Conservation (phyloP, 192 early-diverging fungal species). For the Gonapodya prolifera region DNA sequence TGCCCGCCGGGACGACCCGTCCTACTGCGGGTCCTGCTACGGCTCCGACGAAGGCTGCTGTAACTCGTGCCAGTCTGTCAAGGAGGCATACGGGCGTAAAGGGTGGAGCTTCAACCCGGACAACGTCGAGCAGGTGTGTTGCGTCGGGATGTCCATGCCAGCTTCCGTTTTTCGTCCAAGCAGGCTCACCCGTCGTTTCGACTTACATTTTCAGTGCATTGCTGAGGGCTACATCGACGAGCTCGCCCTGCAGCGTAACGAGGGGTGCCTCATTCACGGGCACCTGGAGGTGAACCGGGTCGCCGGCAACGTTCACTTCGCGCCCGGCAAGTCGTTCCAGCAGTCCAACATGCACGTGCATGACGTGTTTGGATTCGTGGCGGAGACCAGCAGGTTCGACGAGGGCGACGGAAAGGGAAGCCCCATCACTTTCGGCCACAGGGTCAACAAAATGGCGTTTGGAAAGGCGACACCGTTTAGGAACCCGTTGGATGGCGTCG, state of each 20-base stretch:
- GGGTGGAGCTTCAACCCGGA: conserved; percentile 79
- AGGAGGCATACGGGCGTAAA: conserved; percentile 61
- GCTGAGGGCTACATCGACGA: conserved; percentile 68
- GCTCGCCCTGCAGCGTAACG: conserved; percentile 61
- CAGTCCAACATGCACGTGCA: conserved; percentile 62
- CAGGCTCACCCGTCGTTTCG: conserved; percentile 3
- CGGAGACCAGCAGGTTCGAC: neutral
- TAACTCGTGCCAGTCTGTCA: conserved; percentile 86
- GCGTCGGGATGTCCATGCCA: neutral
- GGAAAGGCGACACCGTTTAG: conserved; percentile 38
- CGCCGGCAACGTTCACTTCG: conserved; percentile 84
- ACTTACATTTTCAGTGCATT: conserved; percentile 42
- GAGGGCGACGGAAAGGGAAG: neutral
- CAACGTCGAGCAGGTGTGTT: conserved; percentile 61
- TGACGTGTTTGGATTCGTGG: conserved; percentile 51
- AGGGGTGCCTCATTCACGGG: conserved; percentile 83
- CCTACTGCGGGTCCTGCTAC: conserved; percentile 83
- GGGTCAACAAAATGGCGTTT: conserved; percentile 70
- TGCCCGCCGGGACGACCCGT: conserved; percentile 1
- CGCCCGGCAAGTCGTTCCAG: conserved; percentile 71
- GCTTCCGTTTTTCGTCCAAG: neutral
- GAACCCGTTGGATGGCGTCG: conserved; percentile 55
- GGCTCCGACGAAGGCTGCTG: conserved; percentile 73
- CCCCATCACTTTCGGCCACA: conserved; percentile 26
- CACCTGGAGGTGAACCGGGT: conserved; percentile 78